Evolutionary conservation across 768 basidiomycete genomes (phyloP).

Genomic region (Amanita muscaria): DNA sequence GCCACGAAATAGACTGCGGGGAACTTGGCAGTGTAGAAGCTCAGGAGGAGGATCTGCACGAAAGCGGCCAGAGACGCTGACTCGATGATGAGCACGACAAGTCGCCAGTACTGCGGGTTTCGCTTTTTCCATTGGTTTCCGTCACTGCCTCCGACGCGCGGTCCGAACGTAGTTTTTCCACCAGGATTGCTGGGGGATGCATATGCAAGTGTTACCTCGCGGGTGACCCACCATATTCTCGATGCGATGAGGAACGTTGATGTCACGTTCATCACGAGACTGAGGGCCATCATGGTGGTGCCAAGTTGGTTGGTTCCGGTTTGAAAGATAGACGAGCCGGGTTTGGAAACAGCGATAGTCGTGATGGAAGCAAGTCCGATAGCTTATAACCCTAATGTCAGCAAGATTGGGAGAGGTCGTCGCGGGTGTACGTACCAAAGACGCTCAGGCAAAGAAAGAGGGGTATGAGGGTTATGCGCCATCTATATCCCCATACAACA

Average conservation of each 20-base stretch:
- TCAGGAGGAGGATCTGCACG: slow-evolving; percentile 24
- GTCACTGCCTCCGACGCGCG: not conserved
- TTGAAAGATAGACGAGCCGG: slow-evolving; percentile 24
- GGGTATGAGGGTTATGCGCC: slow-evolving; percentile 3
- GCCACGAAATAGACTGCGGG: slow-evolving; percentile 30
- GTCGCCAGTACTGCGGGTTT: not conserved
- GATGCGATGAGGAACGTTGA: slow-evolving; percentile 24
- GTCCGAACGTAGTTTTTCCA: too few relatives aligned
- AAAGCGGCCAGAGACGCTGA: slow-evolving; percentile 25
- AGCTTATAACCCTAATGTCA: not conserved
- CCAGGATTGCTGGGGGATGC: not conserved
- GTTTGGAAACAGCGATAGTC: slow-evolving; percentile 20
- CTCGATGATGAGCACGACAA: slow-evolving; percentile 16
- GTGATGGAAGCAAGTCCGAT: not conserved
- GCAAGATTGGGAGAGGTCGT: not conserved
- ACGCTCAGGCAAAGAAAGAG: not conserved
- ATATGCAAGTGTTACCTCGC: slow-evolving; percentile 2
- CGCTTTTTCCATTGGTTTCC: not conserved
- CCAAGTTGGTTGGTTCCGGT: slow-evolving; percentile 20
- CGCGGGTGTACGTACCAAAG: not conserved
- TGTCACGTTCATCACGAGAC: slow-evolving; percentile 25
- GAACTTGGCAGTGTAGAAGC: slow-evolving; percentile 23
- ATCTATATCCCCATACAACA: slow-evolving; percentile 2
- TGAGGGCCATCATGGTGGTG: slow-evolving; percentile 27
- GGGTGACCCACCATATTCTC: slow-evolving; percentile 22